phyloP scores from a whole-genome alignment of 768 basidiomycete genomes.

The Agaricus bisporus region DNA sequence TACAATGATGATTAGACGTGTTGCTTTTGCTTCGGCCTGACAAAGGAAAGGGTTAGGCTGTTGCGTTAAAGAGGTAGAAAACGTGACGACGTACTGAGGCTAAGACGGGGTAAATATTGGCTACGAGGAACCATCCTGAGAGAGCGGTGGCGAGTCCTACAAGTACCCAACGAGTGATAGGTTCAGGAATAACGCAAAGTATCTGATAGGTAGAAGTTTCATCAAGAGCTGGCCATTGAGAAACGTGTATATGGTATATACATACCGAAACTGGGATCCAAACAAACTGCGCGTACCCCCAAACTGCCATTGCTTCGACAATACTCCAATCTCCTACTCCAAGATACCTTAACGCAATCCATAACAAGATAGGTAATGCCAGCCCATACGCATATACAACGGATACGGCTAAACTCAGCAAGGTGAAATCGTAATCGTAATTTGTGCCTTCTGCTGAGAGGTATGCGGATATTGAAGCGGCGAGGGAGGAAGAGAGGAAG shows the following conservation, averaged over 20 bases:
- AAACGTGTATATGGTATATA: not conserved
- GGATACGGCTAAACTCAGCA: slow-evolving; percentile 76
- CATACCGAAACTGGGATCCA: slow-evolving; percentile 86
- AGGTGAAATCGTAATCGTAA: slow-evolving; percentile 80
- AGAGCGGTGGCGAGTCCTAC: slow-evolving; percentile 65
- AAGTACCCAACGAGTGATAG: slow-evolving; percentile 77
- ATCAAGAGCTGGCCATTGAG: not conserved
- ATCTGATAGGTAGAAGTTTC: slow-evolving; percentile 35
- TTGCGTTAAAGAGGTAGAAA: not conserved
- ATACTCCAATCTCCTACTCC: slow-evolving; percentile 89
- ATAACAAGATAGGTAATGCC: slow-evolving; percentile 73
- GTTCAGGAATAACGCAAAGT: slow-evolving; percentile 80
- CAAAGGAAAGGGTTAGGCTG: not conserved
- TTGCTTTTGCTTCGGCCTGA: slow-evolving; percentile 83
- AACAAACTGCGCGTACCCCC: slow-evolving; percentile 79
- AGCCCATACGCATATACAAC: slow-evolving; percentile 88
- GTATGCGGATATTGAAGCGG: slow-evolving; percentile 82
- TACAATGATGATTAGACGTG: slow-evolving; percentile 74
- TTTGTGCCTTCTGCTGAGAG: slow-evolving; percentile 52
- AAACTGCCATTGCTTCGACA: slow-evolving; percentile 73
- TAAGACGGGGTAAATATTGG: slow-evolving; percentile 87
- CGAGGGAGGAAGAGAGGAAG: slow-evolving; percentile 91
- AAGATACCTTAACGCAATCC: slow-evolving; percentile 79
- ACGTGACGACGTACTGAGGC: slow-evolving; percentile 52
- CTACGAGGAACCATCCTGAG: slow-evolving; percentile 83